A percentile compares a stretch with the other conserved stretches of the same genome.
Conservation (phyloP, 2,329 filamentous ascomycete genomes). For the Calonectria naviculata region DNA sequence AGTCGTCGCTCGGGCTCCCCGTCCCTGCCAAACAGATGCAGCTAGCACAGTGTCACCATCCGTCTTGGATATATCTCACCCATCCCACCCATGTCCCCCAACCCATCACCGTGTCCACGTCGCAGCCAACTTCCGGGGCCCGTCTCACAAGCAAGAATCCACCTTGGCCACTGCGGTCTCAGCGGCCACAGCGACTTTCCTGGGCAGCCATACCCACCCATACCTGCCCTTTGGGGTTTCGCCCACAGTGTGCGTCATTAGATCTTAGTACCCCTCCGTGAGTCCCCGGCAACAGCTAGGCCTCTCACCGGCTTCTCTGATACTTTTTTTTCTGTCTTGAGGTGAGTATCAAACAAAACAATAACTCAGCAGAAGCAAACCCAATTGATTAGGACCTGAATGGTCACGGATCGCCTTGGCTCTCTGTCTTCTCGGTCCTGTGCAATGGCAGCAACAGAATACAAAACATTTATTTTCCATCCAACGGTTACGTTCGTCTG, state of each 20-base stretch:
- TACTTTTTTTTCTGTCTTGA: not conserved
- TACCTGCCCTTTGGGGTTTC: constrained; percentile 10
- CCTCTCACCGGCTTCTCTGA: constrained; percentile 22
- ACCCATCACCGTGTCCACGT: constrained; percentile 25
- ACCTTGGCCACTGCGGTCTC: constrained; percentile 23
- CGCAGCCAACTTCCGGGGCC: constrained; percentile 22
- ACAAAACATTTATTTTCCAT: not conserved
- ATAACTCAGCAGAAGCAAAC: constrained; percentile 16
- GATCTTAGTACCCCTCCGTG: constrained; percentile 35
- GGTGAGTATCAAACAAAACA: constrained; percentile 25
- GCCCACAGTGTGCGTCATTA: constrained; percentile 33
- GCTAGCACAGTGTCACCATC: not conserved
- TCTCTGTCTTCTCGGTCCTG: not conserved
- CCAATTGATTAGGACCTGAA: not conserved
- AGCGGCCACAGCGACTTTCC: constrained; percentile 28
- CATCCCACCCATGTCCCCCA: constrained; percentile 35
- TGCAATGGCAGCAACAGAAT: not conserved
- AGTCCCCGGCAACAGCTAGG: constrained; percentile 34
- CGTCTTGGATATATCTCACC: constrained; percentile 21
- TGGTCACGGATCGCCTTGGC: not conserved
- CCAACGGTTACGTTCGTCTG: constrained; percentile 2
- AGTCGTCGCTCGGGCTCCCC: constrained; percentile 6
- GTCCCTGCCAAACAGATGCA: not conserved
- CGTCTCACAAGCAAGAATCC: constrained; percentile 27
- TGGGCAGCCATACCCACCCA: constrained; percentile 20